Percentiles rank a stretch among this genome's conserved stretches.
phyloP scores from a whole-genome alignment of 2,329 filamentous ascomycete species.

The Talaromyces verruculosus region DNA sequence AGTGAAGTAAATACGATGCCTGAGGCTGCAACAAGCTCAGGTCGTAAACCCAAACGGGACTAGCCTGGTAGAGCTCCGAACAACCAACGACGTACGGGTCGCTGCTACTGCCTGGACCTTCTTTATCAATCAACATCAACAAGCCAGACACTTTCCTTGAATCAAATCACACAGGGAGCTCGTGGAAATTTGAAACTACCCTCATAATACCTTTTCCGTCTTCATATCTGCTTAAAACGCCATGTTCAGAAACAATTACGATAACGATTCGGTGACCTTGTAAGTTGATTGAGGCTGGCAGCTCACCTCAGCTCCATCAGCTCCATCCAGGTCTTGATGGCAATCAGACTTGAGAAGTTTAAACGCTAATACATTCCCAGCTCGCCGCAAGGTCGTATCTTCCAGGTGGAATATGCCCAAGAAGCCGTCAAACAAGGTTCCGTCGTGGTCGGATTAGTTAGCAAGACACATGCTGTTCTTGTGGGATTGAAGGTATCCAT shows the following conservation, averaged over 20 bases:
- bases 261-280: constrained; percentile 99
- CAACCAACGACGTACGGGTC: background rate
- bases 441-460: constrained; percentile 92
- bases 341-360: background rate
- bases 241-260: constrained; percentile 99
- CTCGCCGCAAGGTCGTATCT: constrained; percentile 98
- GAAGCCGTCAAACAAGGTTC: constrained; percentile 99
- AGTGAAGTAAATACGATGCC: background rate
- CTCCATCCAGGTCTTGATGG: constrained; percentile 5
- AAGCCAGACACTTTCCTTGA: background rate
- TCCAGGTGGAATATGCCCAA: constrained; percentile 98
- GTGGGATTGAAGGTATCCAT: constrained; percentile 86
- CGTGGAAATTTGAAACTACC: background rate
- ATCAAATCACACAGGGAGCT: background rate
- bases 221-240: constrained; percentile 31
- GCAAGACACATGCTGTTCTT: constrained; percentile 96
- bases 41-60: background rate
- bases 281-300: constrained; percentile 50
- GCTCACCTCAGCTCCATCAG: constrained; percentile 4
- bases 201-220: background rate
- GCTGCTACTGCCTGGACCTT: constrained; percentile 4
- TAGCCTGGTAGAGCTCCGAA: constrained; percentile 10
- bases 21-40: constrained; percentile 5
- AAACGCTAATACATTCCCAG: constrained; percentile 48
- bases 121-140: constrained; percentile 6